Conservation (phyloP, 495 filamentous ascomycete genomes). For the Aspergillus funiculosus region DNA sequence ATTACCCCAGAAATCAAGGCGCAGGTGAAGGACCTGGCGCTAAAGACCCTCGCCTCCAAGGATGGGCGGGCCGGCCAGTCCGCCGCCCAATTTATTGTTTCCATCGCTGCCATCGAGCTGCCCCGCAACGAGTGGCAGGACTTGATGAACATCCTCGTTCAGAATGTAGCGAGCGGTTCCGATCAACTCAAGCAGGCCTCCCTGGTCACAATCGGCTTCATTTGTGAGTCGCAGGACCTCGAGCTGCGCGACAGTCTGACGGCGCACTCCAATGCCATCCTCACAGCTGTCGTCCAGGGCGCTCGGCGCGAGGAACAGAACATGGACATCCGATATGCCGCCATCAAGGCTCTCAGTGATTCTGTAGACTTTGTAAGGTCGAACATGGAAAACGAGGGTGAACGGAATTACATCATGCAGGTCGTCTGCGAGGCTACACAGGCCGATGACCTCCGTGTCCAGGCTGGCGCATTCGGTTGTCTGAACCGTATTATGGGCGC, state of each 20-base stretch:
- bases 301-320: constrained; percentile 93
- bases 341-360: constrained; percentile 89
- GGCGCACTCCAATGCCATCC: constrained; percentile 89
- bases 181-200: constrained; percentile 90
- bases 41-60: constrained; percentile 72
- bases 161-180: constrained; percentile 80
- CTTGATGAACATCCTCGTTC: constrained; percentile 79
- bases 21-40: constrained; percentile 78
- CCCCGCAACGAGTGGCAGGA: constrained; percentile 94
- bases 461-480: constrained; percentile 92
- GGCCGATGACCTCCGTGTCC: constrained; percentile 78
- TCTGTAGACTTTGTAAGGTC: constrained; percentile 96
- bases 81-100: constrained; percentile 88
- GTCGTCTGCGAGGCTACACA: constrained; percentile 98
- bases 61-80: constrained; percentile 79
- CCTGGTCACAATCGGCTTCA: constrained; percentile 89
- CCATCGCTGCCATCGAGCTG: constrained; percentile 90
- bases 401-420: constrained; percentile 99
- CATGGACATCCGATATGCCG: constrained; percentile 80
- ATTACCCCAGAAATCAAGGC: constrained; percentile 72
- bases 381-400: constrained; percentile 98
- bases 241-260: constrained; percentile 78
- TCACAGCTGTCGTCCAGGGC: constrained; percentile 95
- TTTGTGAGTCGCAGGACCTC: constrained; percentile 89
- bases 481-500: constrained; percentile 96